Base-by-base conservation (phyloP, 225 moss, liverwort and hornwort genomes). In the Pseudoscleropodium purum region DNA sequence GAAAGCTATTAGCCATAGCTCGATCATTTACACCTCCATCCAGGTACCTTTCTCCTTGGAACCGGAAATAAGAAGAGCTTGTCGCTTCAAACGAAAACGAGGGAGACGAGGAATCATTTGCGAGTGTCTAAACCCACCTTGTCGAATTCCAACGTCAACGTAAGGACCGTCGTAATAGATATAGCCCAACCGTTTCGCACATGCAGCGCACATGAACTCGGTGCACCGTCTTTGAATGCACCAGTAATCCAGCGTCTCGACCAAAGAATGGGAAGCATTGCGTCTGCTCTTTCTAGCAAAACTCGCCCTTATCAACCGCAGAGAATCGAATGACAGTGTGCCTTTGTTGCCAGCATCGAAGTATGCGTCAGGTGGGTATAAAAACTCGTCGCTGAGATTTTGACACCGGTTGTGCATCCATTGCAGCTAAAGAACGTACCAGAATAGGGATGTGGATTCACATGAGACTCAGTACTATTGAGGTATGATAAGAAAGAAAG, bases 291-390 rank as follows among this genome's bases (percentile, higher is more conserved):
- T 92, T 89, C 33, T 91, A 65, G 15, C 93, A 90, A 49, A 90
- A 93, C 54, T 92, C 89, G 26, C 84, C 75, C 56, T 89, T 81
- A 73, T 95, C 92, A 66, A 92, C 87, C 25, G 87, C 86, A 18
- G 84, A 45, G 45, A 45, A 45, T 45, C 87, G 73, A 93, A 95
- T 3, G 93, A 95, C 30, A 93, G 63, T 20, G 91, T 90, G 75
- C 93, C 92, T 67, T 95, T 91, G 87, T 90, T 93, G 36, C 95
- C 92, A 23, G 90, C 92, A 65, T 89, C 91, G 76, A 95, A 95
- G 90, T 93, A 92, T 37, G 87, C 34, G 3, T 57, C 21, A 9
- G 57, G 57, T 56, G 21, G 57, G 57, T 57, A 21, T 57, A 20
- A 57, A 9, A 57, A 57, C 21, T 57, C 9, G 57, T 21, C 57